Conservation (phyloP, 305 asterid genomes). For the Stenogyne calaminthoides region DNA sequence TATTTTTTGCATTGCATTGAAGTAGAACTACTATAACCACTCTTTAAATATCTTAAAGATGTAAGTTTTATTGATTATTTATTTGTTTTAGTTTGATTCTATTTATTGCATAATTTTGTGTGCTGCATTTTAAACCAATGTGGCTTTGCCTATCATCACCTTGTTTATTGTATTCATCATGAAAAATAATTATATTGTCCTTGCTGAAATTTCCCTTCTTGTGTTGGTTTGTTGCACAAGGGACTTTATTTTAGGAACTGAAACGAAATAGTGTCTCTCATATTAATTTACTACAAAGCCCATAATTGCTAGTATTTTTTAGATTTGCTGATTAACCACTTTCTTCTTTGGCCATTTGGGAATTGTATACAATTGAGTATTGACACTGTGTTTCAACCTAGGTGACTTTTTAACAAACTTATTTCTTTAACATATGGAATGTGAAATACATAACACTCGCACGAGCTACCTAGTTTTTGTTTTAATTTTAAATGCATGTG, state of each 20-base stretch:
- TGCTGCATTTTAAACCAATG: not conserved
- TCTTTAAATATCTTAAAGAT: not conserved
- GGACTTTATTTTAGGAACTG: not conserved
- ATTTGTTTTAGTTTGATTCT: conserved; percentile 6
- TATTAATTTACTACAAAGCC: not conserved
- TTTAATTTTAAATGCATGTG: conserved; percentile 4
- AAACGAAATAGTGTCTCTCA: not conserved
- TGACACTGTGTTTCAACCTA: not conserved
- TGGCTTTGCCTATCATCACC: not conserved
- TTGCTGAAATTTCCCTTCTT: not conserved
- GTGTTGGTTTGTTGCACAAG: no score
- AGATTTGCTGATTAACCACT: not conserved
- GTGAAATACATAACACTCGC: not conserved
- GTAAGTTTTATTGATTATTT: conserved; percentile 4
- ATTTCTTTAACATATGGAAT: not conserved
- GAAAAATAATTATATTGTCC: not conserved
- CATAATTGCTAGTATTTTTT: conserved; percentile 20
- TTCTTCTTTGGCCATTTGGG: conserved; percentile 3
- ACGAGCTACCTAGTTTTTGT: not conserved
- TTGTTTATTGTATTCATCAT: no score
- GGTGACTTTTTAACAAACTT: not conserved
- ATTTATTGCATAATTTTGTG: not conserved
- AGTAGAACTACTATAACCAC: not conserved
- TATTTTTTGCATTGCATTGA: not conserved
- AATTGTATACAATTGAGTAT: not conserved